These are phyloP conservation scores for Penicillium pancosmium DNA, from an alignment of 495 filamentous ascomycete species.

Conservation along the genomic window DNA sequence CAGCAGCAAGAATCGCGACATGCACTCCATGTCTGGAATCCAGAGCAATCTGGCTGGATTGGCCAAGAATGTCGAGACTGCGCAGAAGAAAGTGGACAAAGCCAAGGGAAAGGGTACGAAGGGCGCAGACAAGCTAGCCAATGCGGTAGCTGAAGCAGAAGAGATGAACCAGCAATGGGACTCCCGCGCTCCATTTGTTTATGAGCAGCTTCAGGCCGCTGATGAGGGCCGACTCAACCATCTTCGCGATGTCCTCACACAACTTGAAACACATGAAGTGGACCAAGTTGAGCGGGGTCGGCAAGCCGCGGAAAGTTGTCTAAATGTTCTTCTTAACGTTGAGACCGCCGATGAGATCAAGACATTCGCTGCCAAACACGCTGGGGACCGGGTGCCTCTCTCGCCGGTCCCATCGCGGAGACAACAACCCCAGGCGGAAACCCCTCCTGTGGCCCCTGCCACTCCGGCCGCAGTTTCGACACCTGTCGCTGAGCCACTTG, in stretches of 20 bases:
- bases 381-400: conserved; percentile 25
- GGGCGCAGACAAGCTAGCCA: conserved; percentile 78
- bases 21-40: conserved; percentile 81
- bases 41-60: conserved; percentile 77
- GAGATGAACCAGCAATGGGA: conserved; percentile 86
- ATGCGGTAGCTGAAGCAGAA: conserved; percentile 72
- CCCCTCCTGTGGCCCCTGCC: conserved; percentile 11
- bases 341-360: conserved; percentile 89
- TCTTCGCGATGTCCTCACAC: conserved; percentile 88
- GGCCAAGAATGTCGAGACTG: conserved; percentile 81
- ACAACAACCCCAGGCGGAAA: conserved; percentile 23
- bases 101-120: conserved; percentile 77
- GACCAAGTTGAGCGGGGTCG: conserved; percentile 83
- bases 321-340: conserved; percentile 85
- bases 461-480: conserved; percentile 22
- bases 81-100: conserved; percentile 88
- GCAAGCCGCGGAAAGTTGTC: conserved; percentile 73
- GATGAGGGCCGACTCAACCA: conserved; percentile 91
- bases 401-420: conserved; percentile 22
- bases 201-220: conserved; percentile 88
- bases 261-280: conserved; percentile 88
- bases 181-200: conserved; percentile 92
- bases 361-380: conserved; percentile 67
- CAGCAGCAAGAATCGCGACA: conserved; percentile 71
- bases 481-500: conserved; percentile 26